Evolutionary conservation across 2,329 filamentous ascomycete genomes (phyloP), one percentile per base, ranked within the genome.

Genomic region (Hymenoscyphus scutula): DNA sequence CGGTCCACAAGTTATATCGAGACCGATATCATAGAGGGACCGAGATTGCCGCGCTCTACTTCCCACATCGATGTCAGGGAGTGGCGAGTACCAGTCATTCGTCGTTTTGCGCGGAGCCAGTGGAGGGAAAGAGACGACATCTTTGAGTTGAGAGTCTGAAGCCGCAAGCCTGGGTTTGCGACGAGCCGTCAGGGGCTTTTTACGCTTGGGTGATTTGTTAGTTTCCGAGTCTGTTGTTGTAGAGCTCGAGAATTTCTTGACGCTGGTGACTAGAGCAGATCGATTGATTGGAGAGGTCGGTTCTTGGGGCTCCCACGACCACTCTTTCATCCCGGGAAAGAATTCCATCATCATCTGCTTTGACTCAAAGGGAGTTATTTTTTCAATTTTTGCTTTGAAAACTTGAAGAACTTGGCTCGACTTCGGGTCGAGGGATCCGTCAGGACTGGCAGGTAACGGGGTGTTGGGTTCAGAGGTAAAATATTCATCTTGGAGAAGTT

Each of bases 121-220:
- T 15, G 69, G 65, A 23, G 71, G 71, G 58, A 73, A 73, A 2
- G 70, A 73, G 1, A 70, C 58, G 23, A 66, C 64, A 57, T 68
- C 67, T 34, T 58, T 53, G 15, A 62, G 34, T n/a, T 63, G 61
- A 29, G 61, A 59, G 10, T 64, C 58, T 27, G 62, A 59, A 27
- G 56, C 51, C 13, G 58, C 25, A 30, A 61, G 58, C 41, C 66
- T 53, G 3, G 60, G 61, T 17, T 51, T 58, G 5, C 62, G 59
- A 30, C 53, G 57, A 2, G 63, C 19, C 29, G 59, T 56, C 17
- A 13, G 11, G 54, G 45, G 19, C 54, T 55, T 53, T 34, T 30
- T 64, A 57, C 29, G 19, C 45, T 53, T 41, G 5, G 34, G 7
- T 6, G 13, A 25, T 27, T 62, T 27, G 7, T 10, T 5, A 13